Conservation (phyloP, 176 grass and related monocot species). For the Oryza glumipatula region DNA sequence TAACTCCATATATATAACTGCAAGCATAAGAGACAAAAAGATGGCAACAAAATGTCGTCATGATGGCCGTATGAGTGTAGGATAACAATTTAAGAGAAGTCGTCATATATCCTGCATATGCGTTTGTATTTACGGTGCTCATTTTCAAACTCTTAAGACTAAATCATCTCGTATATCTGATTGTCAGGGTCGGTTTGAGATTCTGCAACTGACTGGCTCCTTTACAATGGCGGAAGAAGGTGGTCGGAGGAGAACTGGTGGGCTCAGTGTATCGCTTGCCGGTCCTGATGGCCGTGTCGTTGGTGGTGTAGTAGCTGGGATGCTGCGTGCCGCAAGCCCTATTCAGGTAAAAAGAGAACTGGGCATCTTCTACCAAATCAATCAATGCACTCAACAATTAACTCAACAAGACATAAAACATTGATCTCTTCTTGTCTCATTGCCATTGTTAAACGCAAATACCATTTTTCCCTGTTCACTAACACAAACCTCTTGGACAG, state of each 20-base stretch:
- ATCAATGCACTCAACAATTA: background rate
- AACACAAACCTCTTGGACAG: slow-evolving; percentile 44
- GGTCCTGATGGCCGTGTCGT: slow-evolving; percentile 90
- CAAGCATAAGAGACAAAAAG: background rate
- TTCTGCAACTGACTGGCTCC: slow-evolving; percentile 85
- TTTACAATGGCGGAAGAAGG: slow-evolving; percentile 83
- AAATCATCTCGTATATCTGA: background rate
- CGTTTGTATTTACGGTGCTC: background rate
- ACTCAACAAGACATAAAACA: background rate
- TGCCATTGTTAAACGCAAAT: background rate
- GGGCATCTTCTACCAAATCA: background rate
- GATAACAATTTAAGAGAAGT: background rate
- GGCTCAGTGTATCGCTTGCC: slow-evolving; percentile 89
- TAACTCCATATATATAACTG: background rate
- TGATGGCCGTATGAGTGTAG: background rate
- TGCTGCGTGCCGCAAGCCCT: slow-evolving; percentile 82
- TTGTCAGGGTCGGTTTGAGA: slow-evolving; percentile 86
- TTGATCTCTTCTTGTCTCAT: background rate
- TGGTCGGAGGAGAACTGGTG: slow-evolving; percentile 73
- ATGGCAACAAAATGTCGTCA: background rate
- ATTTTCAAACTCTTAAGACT: background rate
- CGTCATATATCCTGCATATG: background rate
- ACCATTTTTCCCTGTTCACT: background rate
- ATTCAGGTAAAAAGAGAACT: slow-evolving; percentile 64
- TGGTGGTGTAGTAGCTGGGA: slow-evolving; percentile 83